Conservation (phyloP, 2,329 filamentous ascomycete species). For the Claviceps pazoutovae region DNA sequence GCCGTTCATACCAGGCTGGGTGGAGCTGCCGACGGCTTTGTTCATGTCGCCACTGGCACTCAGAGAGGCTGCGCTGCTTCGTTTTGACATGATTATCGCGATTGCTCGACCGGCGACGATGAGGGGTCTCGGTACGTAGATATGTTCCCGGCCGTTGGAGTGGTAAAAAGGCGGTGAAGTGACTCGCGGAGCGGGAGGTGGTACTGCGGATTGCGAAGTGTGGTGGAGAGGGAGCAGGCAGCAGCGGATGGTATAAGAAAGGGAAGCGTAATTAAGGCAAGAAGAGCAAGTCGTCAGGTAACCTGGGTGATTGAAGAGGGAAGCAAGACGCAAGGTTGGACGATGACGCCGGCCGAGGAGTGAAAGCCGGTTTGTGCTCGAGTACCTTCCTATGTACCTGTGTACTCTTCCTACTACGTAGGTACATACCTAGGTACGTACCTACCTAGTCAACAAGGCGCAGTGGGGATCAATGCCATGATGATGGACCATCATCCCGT, state of each 20-base stretch:
- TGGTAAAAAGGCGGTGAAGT: background rate
- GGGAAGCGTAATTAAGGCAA: background rate
- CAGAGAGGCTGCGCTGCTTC: slow-evolving; percentile 30
- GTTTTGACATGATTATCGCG: slow-evolving; percentile 46
- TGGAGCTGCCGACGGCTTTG: slow-evolving; percentile 17
- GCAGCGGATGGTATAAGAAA: background rate
- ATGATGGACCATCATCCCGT: too few relatives aligned
- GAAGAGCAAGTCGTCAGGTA: background rate
- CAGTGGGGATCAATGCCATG: too few relatives aligned
- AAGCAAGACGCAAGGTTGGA: background rate
- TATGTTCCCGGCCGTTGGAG: background rate
- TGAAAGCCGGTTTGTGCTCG: background rate
- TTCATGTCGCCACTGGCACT: slow-evolving; percentile 13
- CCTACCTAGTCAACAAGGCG: too few relatives aligned
- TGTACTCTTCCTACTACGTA: too few relatives aligned
- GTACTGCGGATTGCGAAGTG: background rate
- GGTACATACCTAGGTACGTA: too few relatives aligned
- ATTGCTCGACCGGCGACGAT: background rate
- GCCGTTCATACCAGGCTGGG: slow-evolving; percentile 19
- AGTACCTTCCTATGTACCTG: background rate
- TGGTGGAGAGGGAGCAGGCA: slow-evolving; percentile 17
- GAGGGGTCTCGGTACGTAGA: background rate
- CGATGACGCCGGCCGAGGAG: background rate
- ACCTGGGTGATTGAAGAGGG: background rate
- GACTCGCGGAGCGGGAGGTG: background rate